phyloP scores from a whole-genome alignment of 78 protist species.

The Isochrysis galbana region DNA sequence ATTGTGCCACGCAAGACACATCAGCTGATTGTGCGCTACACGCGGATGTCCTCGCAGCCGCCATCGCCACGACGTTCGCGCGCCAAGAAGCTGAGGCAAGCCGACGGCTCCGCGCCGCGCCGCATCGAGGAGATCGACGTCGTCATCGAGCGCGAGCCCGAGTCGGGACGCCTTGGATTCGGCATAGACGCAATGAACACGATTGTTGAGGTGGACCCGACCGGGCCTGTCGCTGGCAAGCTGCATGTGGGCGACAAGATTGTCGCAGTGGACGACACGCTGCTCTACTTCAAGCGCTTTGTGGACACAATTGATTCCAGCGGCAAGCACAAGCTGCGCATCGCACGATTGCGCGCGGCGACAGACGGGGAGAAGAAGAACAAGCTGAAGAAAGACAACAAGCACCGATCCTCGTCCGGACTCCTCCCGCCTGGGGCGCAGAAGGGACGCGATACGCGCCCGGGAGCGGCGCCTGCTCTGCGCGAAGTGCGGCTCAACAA shows the following conservation, averaged over 20 bases:
- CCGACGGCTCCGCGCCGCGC: not conserved
- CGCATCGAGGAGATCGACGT: slow-evolving; percentile 17
- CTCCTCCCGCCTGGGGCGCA: not conserved
- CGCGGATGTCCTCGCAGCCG: not conserved
- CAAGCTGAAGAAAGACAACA: not conserved
- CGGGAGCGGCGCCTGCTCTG: not conserved
- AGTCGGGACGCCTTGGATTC: not conserved
- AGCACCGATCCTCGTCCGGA: not conserved
- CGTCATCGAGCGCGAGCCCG: not conserved
- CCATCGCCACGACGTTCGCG: not conserved
- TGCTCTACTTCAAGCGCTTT: not conserved
- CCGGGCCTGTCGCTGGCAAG: not conserved
- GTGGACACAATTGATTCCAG: not conserved
- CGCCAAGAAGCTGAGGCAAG: not conserved
- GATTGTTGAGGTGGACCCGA: not conserved
- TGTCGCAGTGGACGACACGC: not conserved
- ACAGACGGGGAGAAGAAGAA: not conserved
- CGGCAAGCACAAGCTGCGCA: not conserved
- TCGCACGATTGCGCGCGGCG: not conserved
- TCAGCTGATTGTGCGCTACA: not conserved
- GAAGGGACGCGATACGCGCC: not conserved
- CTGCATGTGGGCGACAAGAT: not conserved
- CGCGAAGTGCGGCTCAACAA: not conserved
- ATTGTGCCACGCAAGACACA: not conserved
- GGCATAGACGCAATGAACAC: not conserved